These are phyloP conservation scores for Entomortierella beljakovae DNA, from an alignment of 192 early-diverging fungal species.

Conservation along the genomic window DNA sequence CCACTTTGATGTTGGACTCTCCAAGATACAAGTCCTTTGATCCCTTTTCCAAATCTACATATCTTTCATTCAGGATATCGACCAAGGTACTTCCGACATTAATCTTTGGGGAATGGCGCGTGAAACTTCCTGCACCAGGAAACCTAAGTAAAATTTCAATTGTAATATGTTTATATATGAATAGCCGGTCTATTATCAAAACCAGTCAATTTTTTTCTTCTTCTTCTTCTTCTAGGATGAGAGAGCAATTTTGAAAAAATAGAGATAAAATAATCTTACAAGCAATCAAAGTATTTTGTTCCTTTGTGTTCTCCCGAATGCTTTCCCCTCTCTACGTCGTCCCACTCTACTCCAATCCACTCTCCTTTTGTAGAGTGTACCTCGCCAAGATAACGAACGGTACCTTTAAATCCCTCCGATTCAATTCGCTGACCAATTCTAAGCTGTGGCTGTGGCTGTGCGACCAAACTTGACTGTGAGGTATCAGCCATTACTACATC, in stretches of 20 bases:
- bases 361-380: slow-evolving; percentile 58
- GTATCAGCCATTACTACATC: slow-evolving; percentile 12
- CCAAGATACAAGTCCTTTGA: slow-evolving; percentile 46
- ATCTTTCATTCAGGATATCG: slow-evolving; percentile 57
- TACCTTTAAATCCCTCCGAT: slow-evolving; percentile 53
- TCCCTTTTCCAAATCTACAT: slow-evolving; percentile 38
- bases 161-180: too few relatives aligned
- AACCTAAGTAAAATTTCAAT: too few relatives aligned
- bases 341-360: slow-evolving; percentile 77
- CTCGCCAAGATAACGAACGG: slow-evolving; percentile 62
- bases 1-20: slow-evolving; percentile 59
- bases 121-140: slow-evolving; percentile 65
- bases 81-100: slow-evolving; percentile 55
- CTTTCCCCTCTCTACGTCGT: slow-evolving; percentile 67
- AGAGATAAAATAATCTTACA: too few relatives aligned
- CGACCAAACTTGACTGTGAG: neutral
- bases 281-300: slow-evolving; percentile 65
- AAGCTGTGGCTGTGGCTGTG: slow-evolving; percentile 17
- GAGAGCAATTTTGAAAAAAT: neutral
- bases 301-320: slow-evolving; percentile 68
- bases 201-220: too few relatives aligned
- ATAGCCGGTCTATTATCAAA: too few relatives aligned
- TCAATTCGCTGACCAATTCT: slow-evolving; percentile 58
- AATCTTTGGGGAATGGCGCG: slow-evolving; percentile 60
- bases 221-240: too few relatives aligned